A percentile compares a stretch with the other conserved stretches of the same genome.
Evolutionary conservation across 257 asterid species (phyloP).

Genomic region (Penstemon barbatus): DNA sequence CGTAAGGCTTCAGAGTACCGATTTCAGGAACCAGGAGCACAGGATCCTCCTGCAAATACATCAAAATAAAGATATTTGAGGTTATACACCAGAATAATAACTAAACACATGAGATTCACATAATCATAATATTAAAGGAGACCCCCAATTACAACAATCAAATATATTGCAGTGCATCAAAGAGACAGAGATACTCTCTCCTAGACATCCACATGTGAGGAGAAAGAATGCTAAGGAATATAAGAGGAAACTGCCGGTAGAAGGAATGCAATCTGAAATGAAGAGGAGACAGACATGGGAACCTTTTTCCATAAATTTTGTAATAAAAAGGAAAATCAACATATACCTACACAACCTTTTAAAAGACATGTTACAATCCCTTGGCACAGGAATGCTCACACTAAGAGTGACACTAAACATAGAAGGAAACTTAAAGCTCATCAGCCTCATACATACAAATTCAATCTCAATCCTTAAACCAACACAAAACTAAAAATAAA

Average conservation of each 20-base stretch:
- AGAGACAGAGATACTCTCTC: background rate
- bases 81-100: conserved; percentile 11
- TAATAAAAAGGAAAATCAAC: background rate
- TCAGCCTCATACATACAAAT: no score
- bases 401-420: no score
- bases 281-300: no score
- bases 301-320: no score
- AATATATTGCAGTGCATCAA: background rate
- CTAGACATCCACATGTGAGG: conserved; percentile 16
- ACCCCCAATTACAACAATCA: background rate
- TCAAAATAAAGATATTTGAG: conserved; percentile 22
- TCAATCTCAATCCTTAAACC: background rate
- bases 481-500: background rate
- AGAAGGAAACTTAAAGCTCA: no score
- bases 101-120: background rate
- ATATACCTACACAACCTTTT: background rate
- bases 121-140: background rate
- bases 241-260: background rate
- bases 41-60: conserved; percentile 74
- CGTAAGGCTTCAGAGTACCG: conserved; percentile 70
- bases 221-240: background rate
- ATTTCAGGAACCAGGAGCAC: conserved; percentile 82
- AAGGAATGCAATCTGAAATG: background rate
- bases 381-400: no score
- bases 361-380: no score